phyloP scores from a whole-genome alignment of 495 filamentous ascomycete genomes.

The Neurospora hispaniola region DNA sequence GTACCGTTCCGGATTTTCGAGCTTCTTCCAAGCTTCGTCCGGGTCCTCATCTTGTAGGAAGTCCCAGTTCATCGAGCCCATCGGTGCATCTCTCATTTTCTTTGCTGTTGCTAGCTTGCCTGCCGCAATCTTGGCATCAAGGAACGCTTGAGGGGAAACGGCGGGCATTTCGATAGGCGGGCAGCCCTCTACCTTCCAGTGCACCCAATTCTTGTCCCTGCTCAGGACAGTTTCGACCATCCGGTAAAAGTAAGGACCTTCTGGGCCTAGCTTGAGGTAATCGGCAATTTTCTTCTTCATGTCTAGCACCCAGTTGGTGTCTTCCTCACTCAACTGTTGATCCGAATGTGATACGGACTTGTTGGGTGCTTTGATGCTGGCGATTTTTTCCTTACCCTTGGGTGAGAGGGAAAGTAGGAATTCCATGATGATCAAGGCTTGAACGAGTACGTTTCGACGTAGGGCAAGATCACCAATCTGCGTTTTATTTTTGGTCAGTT shows the following conservation, averaged over 20 bases:
- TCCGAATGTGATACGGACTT: conserved; percentile 76
- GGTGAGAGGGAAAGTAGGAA: conserved; percentile 82
- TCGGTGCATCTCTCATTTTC: conserved; percentile 51
- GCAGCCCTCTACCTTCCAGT: conserved; percentile 93
- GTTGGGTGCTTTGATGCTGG: conserved; percentile 53
- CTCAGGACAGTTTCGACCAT: conserved; percentile 93
- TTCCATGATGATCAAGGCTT: conserved; percentile 85
- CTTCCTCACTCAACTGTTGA: conserved; percentile 66
- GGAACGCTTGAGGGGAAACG: conserved; percentile 52
- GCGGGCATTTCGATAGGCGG: conserved; percentile 69
- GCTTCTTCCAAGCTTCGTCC: conserved; percentile 33
- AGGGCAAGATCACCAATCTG: conserved; percentile 91
- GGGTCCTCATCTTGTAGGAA: conserved; percentile 60
- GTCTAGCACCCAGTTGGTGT: conserved; percentile 69
- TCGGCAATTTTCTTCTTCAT: conserved; percentile 64
- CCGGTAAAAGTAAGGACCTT: conserved; percentile 86
- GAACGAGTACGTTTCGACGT: conserved; percentile 83
- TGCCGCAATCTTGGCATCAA: conserved; percentile 52
- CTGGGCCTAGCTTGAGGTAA: conserved; percentile 62
- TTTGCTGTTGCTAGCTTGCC: conserved; percentile 55
- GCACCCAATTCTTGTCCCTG: conserved; percentile 94
- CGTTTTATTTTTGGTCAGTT: conserved; percentile 8
- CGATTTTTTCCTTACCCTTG: conserved; percentile 67
- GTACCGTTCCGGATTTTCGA: conserved; percentile 36
- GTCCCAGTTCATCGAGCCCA: conserved; percentile 61